Base-by-base conservation (phyloP, 139 green algal species). In the Ostreobium quekettii region DNA sequence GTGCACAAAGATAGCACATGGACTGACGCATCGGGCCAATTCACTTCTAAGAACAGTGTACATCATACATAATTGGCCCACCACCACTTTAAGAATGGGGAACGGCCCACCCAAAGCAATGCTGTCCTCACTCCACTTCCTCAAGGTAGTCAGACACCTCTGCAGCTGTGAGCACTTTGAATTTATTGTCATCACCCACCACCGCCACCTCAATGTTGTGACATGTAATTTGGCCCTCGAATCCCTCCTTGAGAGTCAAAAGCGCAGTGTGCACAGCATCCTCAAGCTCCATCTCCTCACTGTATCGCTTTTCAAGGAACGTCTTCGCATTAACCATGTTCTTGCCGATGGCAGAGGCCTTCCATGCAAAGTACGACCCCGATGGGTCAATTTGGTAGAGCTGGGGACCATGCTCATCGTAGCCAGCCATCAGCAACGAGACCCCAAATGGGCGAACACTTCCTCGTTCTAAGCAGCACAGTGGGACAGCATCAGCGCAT, bases 301-400 rank as follows among this genome's bases (percentile, higher is more conserved):
- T 90, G 76, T 97, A 98, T 37, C 89, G 79, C 83, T 95, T 95
- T 78, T 95, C 89, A 33, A 95, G 70, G 73, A 95, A 95, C 2
- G 89, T 86, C 76, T 97, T 97, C 42, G 93, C 93, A 60, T 97
- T 97, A 22, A 74, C 75, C 89, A 96, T 97, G 82, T 98, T 98
- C 78, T 98, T 98, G 67, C 93, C 93, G 38, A 98, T 98, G n/a
- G 93, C 93, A 6, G 77, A 91, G 1, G 93, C 93, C 79, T 97
- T 97, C 87, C 93, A 98, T 0, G 93, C 93, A 84, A 98, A 98
- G 80, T 97, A 98, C 11, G 93, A 93, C 38, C 93, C 93, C 1
- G 85, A 95, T 19, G 93, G 93, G 71, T 98, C 93, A 32, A 96
- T 86, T 83, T 99, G 94, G 78, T 97, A 99, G 57, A 99, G 85